Evolutionary conservation across 1,284 basidiomycete genomes (phyloP).

Genomic region (Cutaneotrichosporon sp.): DNA sequence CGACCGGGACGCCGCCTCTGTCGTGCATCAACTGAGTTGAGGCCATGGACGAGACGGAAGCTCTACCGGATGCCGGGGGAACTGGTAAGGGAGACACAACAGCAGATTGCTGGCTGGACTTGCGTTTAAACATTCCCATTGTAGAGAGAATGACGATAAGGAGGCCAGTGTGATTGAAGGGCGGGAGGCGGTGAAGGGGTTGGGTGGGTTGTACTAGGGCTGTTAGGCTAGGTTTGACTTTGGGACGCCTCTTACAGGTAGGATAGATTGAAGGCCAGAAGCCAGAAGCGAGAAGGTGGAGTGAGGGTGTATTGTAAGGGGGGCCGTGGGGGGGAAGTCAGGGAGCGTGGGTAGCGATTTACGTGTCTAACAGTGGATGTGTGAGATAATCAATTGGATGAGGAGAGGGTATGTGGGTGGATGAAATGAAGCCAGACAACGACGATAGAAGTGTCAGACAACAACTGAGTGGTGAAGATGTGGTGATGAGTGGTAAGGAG

Average conservation of each 20-base stretch:
- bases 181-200: background rate
- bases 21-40: slow-evolving; percentile 12
- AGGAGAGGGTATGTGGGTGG: background rate
- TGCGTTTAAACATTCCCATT: slow-evolving; percentile 23
- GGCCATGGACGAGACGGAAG: slow-evolving; percentile 19
- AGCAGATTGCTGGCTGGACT: slow-evolving; percentile 8
- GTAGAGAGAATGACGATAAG: background rate
- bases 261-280: background rate
- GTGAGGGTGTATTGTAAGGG: background rate
- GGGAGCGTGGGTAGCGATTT: too few species aligned
- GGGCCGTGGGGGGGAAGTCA: background rate
- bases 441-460: background rate
- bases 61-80: background rate
- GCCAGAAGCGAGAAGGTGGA: background rate
- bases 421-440: too few species aligned
- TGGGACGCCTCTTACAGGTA: background rate
- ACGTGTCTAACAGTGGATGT: background rate
- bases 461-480: background rate
- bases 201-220: background rate
- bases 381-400: background rate
- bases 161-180: background rate
- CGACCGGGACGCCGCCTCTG: slow-evolving; percentile 11
- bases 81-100: slow-evolving; percentile 12
- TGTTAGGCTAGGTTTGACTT: background rate
- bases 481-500: background rate